These are phyloP conservation scores for Podaxis pistillaris DNA, from an alignment of 768 basidiomycete species.

Conservation along the genomic window DNA sequence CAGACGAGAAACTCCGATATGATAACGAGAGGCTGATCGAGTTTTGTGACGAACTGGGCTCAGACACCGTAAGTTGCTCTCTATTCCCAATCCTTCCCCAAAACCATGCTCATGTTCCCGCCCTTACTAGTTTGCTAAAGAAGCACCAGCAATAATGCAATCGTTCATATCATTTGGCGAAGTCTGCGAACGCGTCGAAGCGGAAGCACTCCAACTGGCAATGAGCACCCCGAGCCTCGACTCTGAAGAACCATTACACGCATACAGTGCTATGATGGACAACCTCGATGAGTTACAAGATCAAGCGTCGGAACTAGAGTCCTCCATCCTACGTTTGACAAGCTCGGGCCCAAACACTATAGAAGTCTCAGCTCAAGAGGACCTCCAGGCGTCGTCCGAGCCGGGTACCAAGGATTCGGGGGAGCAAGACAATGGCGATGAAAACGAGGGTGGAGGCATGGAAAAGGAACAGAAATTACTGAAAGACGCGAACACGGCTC, in stretches of 20 bases:
- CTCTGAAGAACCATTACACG: slow-evolving; percentile 38
- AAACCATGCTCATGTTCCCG: neutral
- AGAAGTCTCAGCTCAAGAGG: neutral
- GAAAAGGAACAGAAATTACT: neutral
- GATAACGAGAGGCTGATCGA: slow-evolving; percentile 42
- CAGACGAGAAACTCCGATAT: slow-evolving; percentile 39
- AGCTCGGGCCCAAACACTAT: slow-evolving; percentile 1
- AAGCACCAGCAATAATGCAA: slow-evolving; percentile 49
- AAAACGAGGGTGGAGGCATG: neutral
- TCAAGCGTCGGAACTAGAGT: slow-evolving; percentile 26
- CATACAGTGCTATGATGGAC: slow-evolving; percentile 42
- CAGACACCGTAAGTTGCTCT: slow-evolving; percentile 29
- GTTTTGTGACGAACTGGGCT: slow-evolving; percentile 45
- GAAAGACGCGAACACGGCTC: slow-evolving; percentile 27
- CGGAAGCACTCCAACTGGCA: slow-evolving; percentile 43
- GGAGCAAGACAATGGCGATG: neutral
- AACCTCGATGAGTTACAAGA: slow-evolving; percentile 31
- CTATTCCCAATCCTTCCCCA: neutral
- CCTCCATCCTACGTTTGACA: slow-evolving; percentile 25
- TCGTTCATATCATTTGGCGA: slow-evolving; percentile 46
- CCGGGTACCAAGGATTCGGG: neutral
- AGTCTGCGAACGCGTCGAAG: slow-evolving; percentile 37
- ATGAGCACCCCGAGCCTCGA: slow-evolving; percentile 26
- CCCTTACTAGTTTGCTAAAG: slow-evolving; percentile 35
- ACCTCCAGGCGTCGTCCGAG: neutral